Percentiles rank a stretch among this genome's conserved stretches.
These are phyloP conservation scores for Balansia obtecta DNA, from an alignment of 2,329 filamentous ascomycete species.

Conservation along the genomic window DNA sequence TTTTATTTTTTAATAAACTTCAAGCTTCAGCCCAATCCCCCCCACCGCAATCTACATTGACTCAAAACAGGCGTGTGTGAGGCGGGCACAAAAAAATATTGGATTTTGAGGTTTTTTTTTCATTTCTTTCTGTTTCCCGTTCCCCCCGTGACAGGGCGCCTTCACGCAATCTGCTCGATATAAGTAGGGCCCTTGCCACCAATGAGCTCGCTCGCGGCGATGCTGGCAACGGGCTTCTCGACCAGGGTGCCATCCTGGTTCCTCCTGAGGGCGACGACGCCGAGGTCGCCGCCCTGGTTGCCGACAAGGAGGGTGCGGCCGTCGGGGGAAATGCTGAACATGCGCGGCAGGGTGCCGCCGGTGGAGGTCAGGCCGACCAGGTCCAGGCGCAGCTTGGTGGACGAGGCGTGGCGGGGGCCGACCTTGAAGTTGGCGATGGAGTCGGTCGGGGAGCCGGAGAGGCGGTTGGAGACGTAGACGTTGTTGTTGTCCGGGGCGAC, in stretches of 20 bases:
- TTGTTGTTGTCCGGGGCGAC: conserved; percentile 28
- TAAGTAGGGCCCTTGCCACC: conserved; percentile 16
- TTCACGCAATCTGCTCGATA: conserved; percentile 15
- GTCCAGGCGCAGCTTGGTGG: conserved; percentile 18
- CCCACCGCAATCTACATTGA: no score
- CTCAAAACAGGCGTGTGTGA: no score
- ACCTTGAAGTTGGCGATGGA: conserved; percentile 34
- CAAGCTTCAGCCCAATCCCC: no score
- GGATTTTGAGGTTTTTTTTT: no score
- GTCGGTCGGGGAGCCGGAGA: conserved; percentile 33
- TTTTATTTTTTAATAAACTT: no score
- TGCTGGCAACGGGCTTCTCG: conserved; percentile 14
- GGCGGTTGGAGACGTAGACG: conserved; percentile 39
- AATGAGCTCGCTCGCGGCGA: conserved; percentile 14
- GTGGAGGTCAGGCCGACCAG: conserved; percentile 22
- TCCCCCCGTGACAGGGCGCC: no score
- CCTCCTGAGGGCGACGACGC: conserved; percentile 24
- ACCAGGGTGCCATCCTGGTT: conserved; percentile 16
- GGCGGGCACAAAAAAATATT: no score
- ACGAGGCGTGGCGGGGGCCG: no score
- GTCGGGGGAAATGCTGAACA: conserved; percentile 29
- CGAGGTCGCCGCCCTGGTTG: conserved; percentile 31
- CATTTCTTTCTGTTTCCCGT: no score
- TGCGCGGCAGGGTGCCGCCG: conserved; percentile 29
- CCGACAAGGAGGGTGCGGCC: conserved; percentile 30